Conservation (phyloP, 2,329 filamentous ascomycete species). For the Daldinia sp. region DNA sequence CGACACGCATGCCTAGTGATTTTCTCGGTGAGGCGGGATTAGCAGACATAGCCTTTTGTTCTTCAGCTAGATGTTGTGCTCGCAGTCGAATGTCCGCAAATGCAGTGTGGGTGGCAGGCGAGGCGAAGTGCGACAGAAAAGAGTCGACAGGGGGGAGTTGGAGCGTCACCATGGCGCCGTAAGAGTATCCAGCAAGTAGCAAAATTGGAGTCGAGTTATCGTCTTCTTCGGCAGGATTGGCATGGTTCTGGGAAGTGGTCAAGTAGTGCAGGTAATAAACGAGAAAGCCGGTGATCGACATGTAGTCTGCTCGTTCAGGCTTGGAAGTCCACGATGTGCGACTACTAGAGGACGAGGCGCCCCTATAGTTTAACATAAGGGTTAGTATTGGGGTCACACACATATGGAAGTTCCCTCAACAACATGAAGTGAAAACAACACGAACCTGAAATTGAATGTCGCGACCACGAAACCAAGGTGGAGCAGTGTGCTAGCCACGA, state of each 20-base stretch:
- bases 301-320: constrained; percentile 85
- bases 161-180: constrained; percentile 85
- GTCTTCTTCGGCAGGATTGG: constrained; percentile 2
- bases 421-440: neutral
- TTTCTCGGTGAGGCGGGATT: constrained; percentile 51
- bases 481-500: constrained; percentile 74
- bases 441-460: constrained; percentile 88
- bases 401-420: neutral
- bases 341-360: constrained; percentile 79
- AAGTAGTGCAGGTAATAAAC: constrained; percentile 77
- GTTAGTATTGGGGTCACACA: constrained; percentile 2
- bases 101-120: constrained; percentile 65
- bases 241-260: constrained; percentile 55
- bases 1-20: constrained; percentile 61
- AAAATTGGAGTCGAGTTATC: constrained; percentile 46
- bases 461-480: constrained; percentile 78
- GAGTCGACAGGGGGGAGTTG: constrained; percentile 73
- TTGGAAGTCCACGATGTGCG: constrained; percentile 88
- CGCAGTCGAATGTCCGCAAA: constrained; percentile 77
- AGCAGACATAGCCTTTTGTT: constrained; percentile 65
- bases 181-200: constrained; percentile 84
- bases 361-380: constrained; percentile 63
- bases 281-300: constrained; percentile 83
- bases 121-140: constrained; percentile 71
- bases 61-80: constrained; percentile 74